Evolutionary conservation across 345 rosid genomes (phyloP), one percentile per base, ranked within the genome.

Genomic region (Balakata baccata): DNA sequence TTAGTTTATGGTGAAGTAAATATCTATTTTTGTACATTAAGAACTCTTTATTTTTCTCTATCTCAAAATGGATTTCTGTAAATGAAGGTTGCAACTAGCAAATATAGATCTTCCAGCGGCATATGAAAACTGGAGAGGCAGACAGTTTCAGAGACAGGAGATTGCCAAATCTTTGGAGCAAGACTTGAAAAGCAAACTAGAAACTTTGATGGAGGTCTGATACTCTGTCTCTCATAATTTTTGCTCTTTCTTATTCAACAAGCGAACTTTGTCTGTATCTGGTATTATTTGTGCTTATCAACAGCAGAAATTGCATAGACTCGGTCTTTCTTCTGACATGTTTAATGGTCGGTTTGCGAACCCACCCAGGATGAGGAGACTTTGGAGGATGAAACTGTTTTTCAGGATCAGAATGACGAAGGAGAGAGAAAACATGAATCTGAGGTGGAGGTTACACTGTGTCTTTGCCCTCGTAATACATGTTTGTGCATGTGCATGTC

Each of bases 71-170:
- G 22, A 7, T 39, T 39, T 6, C 7, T 6, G 6, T 65, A 8
- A 12, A 34, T 78, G 53, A 83, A 95, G 99, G 99, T 76, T 87
- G 75, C 84, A 77, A 73, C 73, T 95, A 84, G 92, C 84, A 74
- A 85, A 73, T 18, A 78, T 80, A 74, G 93, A 90, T 85, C 82
- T 95, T 49, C 96, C 98, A 72, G 81, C 85, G 70, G 86, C 89
- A 75, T 89, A 86, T 84, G 87, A 85, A 72, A 78, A 73, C 57
- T 86, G 99, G 98, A 85, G 84, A 87, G 77, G 78, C 51, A 57
- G 81, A 57, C 88, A 86, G 85, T 72, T 69, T 39, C 85, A 85
- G 78, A 88, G 80, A 80, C 83, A 61, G 80, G 79, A 82, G 64
- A 77, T 89, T 71, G 59, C 77, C 64, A 84, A 53, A 82, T 86